Percentiles rank a stretch among this genome's conserved stretches.
Conservation (phyloP, 169 alveolate species). For the Plasmodium vivax region DNA sequence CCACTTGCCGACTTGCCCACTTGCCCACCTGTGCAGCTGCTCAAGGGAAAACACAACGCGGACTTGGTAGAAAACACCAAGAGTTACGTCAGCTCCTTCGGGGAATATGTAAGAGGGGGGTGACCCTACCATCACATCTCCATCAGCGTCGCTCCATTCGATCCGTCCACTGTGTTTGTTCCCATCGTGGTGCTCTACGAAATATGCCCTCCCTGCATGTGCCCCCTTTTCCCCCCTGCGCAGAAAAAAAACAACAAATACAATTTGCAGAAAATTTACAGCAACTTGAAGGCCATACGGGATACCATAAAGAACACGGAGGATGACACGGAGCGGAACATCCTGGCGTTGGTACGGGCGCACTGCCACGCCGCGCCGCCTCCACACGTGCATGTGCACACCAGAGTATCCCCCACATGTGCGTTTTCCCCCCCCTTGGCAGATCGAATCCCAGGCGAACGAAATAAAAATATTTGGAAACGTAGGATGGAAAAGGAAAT, state of each 20-base stretch:
- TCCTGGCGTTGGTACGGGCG: conserved; percentile 24
- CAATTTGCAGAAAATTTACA: conserved; percentile 17
- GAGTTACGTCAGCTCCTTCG: conserved; percentile 34
- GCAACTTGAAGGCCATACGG: conserved; percentile 42
- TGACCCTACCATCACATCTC: not conserved
- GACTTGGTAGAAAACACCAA: conserved; percentile 56
- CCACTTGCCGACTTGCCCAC: not conserved
- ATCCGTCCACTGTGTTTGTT: not conserved
- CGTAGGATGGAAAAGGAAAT: conserved; percentile 4
- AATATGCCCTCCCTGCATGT: not conserved
- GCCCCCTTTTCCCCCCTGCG: not conserved
- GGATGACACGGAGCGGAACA: conserved; percentile 54
- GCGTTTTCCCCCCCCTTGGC: not conserved
- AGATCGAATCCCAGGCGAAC: conserved; percentile 69
- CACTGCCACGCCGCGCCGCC: not conserved
- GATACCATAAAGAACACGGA: conserved; percentile 45
- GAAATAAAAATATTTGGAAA: conserved; percentile 69
- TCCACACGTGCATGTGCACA: not conserved
- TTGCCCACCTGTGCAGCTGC: not conserved
- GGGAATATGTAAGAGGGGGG: conserved; percentile 40
- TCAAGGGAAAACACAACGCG: conserved; percentile 62
- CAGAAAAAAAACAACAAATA: conserved; percentile 37
- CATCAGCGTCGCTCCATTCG: not conserved
- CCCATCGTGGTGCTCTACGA: not conserved
- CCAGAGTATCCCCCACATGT: not conserved